Evolutionary conservation across 176 grass and related monocot species (phyloP).

Genomic region (Neostapfia colusana): DNA sequence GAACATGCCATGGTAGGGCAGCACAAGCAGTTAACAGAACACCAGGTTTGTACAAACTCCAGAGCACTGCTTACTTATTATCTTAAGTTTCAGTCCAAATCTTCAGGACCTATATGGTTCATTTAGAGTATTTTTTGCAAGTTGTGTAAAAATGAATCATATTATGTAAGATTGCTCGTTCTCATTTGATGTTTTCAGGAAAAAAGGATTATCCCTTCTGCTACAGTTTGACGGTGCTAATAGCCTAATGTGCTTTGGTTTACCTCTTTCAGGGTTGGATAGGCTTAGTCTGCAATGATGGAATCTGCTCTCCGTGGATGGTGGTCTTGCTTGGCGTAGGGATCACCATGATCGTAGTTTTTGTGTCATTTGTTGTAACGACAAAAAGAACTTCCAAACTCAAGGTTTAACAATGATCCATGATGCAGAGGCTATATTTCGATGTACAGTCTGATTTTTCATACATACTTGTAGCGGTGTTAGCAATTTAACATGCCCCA

Average conservation of each 20-base stretch:
- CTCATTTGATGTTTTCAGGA: background rate
- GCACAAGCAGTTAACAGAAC: slow-evolving; percentile 37
- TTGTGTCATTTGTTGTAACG: slow-evolving; percentile 52
- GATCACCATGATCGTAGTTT: slow-evolving; percentile 16
- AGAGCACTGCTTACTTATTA: background rate
- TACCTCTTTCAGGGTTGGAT: slow-evolving; percentile 48
- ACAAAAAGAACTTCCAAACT: slow-evolving; percentile 75
- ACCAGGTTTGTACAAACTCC: slow-evolving; percentile 46
- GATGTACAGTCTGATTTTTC: slow-evolving; percentile 44
- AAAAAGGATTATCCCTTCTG: background rate
- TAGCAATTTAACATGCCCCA: background rate
- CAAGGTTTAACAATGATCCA: slow-evolving; percentile 58
- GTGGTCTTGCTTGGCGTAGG: slow-evolving; percentile 32
- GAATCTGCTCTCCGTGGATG: slow-evolving; percentile 56
- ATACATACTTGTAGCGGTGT: background rate
- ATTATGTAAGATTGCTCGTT: background rate
- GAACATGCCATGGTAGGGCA: slow-evolving; percentile 33
- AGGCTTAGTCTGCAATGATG: slow-evolving; percentile 19
- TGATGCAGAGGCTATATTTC: slow-evolving; percentile 39
- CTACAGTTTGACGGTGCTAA: background rate
- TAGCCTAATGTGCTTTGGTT: background rate
- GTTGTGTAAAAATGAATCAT: background rate
- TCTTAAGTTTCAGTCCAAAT: background rate
- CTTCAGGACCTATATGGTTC: background rate
- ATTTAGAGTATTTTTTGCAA: slow-evolving; percentile 17